These are phyloP conservation scores for Auricularia sp. DNA, from an alignment of 768 basidiomycete genomes.

Conservation along the genomic window DNA sequence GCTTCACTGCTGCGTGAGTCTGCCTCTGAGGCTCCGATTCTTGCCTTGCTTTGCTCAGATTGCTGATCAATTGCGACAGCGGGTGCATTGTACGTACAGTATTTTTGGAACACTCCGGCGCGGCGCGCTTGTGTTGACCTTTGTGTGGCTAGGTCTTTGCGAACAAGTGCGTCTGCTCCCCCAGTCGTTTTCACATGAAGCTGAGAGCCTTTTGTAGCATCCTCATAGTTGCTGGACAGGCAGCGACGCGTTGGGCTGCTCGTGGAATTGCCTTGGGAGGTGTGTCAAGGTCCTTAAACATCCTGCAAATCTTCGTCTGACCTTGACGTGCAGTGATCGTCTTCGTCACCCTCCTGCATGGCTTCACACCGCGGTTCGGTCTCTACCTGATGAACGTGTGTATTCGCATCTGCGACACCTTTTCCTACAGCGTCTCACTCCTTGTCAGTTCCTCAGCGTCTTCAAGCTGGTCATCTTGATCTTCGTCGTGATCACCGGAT, in stretches of 20 bases:
- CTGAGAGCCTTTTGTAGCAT: constrained; percentile 25
- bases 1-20: constrained; percentile 16
- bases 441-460: constrained; percentile 33
- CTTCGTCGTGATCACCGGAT: constrained; percentile 48
- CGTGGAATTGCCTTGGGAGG: constrained; percentile 52
- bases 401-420: not conserved
- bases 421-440: not conserved
- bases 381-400: constrained; percentile 46
- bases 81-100: not conserved
- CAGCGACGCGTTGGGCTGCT: constrained; percentile 35
- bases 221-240: constrained; percentile 33
- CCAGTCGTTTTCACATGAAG: constrained; percentile 10
- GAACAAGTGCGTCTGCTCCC: constrained; percentile 20
- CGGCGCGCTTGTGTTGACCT: constrained; percentile 7
- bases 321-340: constrained; percentile 29
- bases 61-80: not conserved
- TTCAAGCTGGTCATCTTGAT: constrained; percentile 46
- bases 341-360: constrained; percentile 42
- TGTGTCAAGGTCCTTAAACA: constrained; percentile 11
- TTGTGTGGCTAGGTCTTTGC: constrained; percentile 13
- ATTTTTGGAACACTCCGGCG: not conserved
- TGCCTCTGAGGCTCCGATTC: not conserved
- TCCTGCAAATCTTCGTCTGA: not conserved
- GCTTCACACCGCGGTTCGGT: constrained; percentile 38
- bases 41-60: not conserved